phyloP scores from a whole-genome alignment of 345 rosid species.

The Sisymbrium irio region DNA sequence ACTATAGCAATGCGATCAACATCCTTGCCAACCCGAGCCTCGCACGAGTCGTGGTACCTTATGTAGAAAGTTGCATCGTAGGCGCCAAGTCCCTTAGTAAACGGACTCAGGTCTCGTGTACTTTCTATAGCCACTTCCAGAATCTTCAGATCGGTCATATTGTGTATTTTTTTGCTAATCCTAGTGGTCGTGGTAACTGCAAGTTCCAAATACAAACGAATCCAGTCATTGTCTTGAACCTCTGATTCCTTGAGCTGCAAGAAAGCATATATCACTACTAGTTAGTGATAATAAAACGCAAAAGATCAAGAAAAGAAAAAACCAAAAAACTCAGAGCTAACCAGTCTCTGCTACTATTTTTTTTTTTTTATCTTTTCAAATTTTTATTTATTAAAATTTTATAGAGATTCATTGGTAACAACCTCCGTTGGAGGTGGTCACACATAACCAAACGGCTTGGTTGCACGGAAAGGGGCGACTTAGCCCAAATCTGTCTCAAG shows the following conservation, averaged over 20 bases:
- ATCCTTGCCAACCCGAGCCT: not conserved
- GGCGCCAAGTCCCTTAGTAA: not conserved
- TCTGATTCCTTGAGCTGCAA: not conserved
- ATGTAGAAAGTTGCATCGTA: not conserved
- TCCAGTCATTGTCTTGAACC: not conserved
- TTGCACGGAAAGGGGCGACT: no score
- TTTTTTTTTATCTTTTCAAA: no score
- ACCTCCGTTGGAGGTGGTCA: no score
- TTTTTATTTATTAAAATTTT: no score
- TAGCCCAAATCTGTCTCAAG: no score
- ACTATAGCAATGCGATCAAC: not conserved
- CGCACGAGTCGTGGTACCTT: not conserved
- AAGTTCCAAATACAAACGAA: not conserved
- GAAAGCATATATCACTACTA: not conserved
- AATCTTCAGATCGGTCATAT: not conserved
- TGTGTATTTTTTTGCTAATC: not conserved
- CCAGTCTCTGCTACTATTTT: no score
- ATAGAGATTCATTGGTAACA: no score
- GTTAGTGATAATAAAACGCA: no score
- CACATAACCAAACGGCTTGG: no score
- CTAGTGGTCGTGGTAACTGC: not conserved
- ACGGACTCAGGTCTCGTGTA: no score
- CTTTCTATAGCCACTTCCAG: not conserved
- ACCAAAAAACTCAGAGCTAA: no score
- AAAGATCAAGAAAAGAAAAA: no score